phyloP scores from a whole-genome alignment of 2,329 filamentous ascomycete genomes.

The Trichothecium sympodiale region DNA sequence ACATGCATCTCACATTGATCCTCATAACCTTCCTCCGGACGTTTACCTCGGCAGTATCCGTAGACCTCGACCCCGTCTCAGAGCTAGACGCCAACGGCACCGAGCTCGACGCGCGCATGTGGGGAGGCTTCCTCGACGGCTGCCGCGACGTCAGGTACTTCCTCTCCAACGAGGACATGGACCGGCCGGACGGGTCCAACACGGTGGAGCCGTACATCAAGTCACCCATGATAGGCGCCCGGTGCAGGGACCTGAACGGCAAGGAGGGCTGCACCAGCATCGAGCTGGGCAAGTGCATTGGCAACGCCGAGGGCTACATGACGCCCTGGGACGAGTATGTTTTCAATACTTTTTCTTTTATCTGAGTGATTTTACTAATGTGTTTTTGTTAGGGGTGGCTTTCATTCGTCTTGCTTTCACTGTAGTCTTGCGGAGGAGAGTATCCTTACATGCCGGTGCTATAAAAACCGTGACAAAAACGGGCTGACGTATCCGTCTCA shows the following conservation, averaged over 20 bases:
- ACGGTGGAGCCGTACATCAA: conserved; percentile 5
- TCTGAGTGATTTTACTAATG: too few relatives aligned
- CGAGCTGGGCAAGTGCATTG: conserved; percentile 9
- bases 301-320: conserved; percentile 8
- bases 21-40: too few relatives aligned
- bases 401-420: too few relatives aligned
- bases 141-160: conserved; percentile 10
- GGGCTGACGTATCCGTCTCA: too few relatives aligned
- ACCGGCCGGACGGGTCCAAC: background rate
- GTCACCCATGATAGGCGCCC: conserved; percentile 7
- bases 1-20: too few relatives aligned
- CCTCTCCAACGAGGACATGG: conserved; percentile 7
- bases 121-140: conserved; percentile 4
- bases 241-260: conserved; percentile 6
- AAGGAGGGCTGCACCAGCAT: conserved; percentile 8
- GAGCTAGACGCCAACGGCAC: background rate
- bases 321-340: conserved; percentile 1
- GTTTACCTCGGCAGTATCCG: too few relatives aligned
- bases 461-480: too few relatives aligned
- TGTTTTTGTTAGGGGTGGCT: too few relatives aligned
- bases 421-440: too few relatives aligned
- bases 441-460: too few relatives aligned
- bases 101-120: background rate
- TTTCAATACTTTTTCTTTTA: too few relatives aligned
- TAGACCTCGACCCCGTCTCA: too few relatives aligned